A percentile compares a stretch with the other conserved stretches of the same genome.
Conservation (phyloP, 2,329 filamentous ascomycete genomes). For the Penicillium sp. region DNA sequence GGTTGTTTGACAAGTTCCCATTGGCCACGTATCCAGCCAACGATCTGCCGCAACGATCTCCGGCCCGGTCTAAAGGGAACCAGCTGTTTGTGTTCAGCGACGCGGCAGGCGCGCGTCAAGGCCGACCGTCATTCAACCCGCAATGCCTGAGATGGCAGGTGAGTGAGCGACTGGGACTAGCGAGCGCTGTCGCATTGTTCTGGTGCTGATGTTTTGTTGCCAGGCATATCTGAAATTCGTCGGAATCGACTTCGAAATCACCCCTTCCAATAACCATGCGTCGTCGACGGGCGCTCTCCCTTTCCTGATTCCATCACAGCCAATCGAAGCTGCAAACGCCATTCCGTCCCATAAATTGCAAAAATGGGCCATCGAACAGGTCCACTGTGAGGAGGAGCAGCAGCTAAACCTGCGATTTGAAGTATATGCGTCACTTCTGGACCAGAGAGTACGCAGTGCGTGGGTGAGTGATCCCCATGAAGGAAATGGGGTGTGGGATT, state of each 20-base stretch:
- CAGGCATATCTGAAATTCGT: constrained; percentile 84
- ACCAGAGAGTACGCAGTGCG: constrained; percentile 77
- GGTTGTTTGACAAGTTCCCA: constrained; percentile 83
- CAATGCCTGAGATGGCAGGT: constrained; percentile 97
- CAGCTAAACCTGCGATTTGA: constrained; percentile 64
- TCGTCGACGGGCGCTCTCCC: constrained; percentile 87
- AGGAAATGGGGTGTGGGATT: background rate
- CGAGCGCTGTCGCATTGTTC: background rate
- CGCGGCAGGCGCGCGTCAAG: constrained; percentile 62
- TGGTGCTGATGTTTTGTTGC: constrained; percentile 12
- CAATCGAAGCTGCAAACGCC: constrained; percentile 47
- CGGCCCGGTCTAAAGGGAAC: constrained; percentile 52
- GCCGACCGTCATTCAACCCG: constrained; percentile 83
- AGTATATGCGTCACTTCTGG: constrained; percentile 77
- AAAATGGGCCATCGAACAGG: constrained; percentile 66
- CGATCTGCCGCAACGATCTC: constrained; percentile 68
- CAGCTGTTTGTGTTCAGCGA: constrained; percentile 79
- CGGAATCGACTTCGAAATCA: constrained; percentile 67
- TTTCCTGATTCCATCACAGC: constrained; percentile 71
- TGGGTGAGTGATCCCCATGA: constrained; percentile 62
- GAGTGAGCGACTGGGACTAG: constrained; percentile 15
- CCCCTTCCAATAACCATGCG: constrained; percentile 86
- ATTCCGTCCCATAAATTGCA: constrained; percentile 69
- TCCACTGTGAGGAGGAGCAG: constrained; percentile 51
- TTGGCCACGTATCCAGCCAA: constrained; percentile 76